Conservation (phyloP, 2,329 filamentous ascomycete species). For the Arthrobotrys pseudoclavata region DNA sequence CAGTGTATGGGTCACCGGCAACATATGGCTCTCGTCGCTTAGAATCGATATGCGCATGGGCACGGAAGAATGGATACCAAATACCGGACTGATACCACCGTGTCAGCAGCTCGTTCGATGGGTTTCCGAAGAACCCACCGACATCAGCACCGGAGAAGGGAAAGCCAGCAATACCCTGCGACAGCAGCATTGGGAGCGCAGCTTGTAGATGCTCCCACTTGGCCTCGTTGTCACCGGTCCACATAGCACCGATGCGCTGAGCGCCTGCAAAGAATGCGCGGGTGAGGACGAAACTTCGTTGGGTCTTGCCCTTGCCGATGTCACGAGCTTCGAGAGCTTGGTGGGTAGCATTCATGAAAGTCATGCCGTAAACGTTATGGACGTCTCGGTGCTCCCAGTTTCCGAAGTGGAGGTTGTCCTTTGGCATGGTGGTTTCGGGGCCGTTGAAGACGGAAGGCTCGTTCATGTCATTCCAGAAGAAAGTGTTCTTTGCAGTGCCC, state of each 20-base stretch:
- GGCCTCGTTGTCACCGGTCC: constrained; percentile 98
- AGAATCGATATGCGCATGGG: constrained; percentile 95
- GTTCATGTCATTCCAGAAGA: constrained; percentile 99
- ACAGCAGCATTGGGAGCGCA: constrained; percentile 91
- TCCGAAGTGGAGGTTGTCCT: constrained; percentile 92
- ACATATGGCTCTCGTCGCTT: constrained; percentile 94
- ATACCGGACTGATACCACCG: constrained; percentile 97
- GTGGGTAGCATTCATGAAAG: constrained; percentile 93
- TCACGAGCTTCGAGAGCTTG: constrained; percentile 86
- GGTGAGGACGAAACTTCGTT: constrained; percentile 91
- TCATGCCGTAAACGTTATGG: constrained; percentile 95
- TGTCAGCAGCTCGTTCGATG: constrained; percentile 88
- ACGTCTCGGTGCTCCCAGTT: constrained; percentile 97
- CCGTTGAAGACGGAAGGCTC: constrained; percentile 99
- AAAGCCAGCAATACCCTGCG: constrained; percentile 91
- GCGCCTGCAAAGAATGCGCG: constrained; percentile 92
- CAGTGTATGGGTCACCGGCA: constrained; percentile 83
- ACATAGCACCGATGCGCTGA: constrained; percentile 93
- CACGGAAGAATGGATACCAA: constrained; percentile 98
- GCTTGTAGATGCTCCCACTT: constrained; percentile 91
- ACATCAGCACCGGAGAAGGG: constrained; percentile 96
- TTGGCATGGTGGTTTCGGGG: constrained; percentile 97
- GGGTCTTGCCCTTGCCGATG: constrained; percentile 78
- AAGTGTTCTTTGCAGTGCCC: constrained; percentile 86
- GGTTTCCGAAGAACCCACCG: constrained; percentile 97